Percentiles rank a stretch among this genome's conserved stretches.
Evolutionary conservation across 176 grass and related monocot species (phyloP).

Genomic region (Thalia dealbata): DNA sequence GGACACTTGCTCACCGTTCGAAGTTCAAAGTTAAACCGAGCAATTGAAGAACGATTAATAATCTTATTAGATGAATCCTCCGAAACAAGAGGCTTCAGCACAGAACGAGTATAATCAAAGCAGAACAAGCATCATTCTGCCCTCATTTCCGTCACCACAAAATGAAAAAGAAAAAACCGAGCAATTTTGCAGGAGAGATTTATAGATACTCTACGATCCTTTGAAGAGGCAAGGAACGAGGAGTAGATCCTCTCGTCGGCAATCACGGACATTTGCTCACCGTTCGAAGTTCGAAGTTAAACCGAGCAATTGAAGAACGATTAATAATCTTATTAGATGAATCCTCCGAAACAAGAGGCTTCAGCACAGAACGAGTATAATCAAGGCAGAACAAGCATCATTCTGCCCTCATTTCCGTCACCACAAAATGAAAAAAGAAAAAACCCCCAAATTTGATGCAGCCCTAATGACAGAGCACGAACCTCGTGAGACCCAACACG

Average conservation of each 20-base stretch:
- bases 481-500: conserved; percentile 61
- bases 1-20: background rate
- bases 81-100: background rate
- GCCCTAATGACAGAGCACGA: conserved; percentile 62
- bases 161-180: too few species aligned
- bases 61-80: background rate
- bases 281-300: too few species aligned
- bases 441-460: background rate
- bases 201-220: too few species aligned
- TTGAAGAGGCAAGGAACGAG: too few species aligned
- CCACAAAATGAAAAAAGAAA: background rate
- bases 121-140: conserved; percentile 11
- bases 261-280: background rate
- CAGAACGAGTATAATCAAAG: background rate
- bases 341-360: background rate
- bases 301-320: background rate
- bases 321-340: background rate
- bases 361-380: background rate
- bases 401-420: background rate
- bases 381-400: conserved; percentile 3
- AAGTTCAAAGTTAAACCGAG: too few species aligned
- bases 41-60: background rate
- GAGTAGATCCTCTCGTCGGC: too few species aligned
- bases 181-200: too few species aligned
- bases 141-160: background rate